Evolutionary conservation across 2,329 filamentous ascomycete genomes (phyloP).

Genomic region (Epichloe gansuensis): DNA sequence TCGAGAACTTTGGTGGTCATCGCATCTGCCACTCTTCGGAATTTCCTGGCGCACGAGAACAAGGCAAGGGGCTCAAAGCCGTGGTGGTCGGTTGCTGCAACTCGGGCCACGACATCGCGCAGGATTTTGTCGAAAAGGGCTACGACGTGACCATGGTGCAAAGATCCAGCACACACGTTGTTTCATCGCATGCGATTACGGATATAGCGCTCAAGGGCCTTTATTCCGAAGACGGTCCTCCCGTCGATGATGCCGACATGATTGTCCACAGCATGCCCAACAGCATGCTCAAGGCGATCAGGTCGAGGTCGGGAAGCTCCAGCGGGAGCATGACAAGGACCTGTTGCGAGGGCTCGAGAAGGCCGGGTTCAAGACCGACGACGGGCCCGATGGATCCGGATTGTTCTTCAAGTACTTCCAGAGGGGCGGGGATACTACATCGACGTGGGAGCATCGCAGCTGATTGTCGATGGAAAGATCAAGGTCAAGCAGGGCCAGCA

Average conservation of each 20-base stretch:
- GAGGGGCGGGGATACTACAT: slow-evolving; percentile 61
- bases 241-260: slow-evolving; percentile 55
- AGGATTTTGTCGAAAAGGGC: slow-evolving; percentile 55
- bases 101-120: slow-evolving; percentile 56
- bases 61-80: slow-evolving; percentile 43
- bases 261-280: slow-evolving; percentile 44
- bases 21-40: slow-evolving; percentile 51
- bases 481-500: slow-evolving; percentile 48
- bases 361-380: slow-evolving; percentile 50
- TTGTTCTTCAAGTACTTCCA: slow-evolving; percentile 52
- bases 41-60: slow-evolving; percentile 38
- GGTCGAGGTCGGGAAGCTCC: slow-evolving; percentile 24
- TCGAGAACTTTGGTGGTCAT: slow-evolving; percentile 44
- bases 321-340: slow-evolving; percentile 25
- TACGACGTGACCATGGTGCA: slow-evolving; percentile 60
- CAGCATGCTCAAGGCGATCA: slow-evolving; percentile 50
- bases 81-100: slow-evolving; percentile 58
- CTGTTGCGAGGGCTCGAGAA: slow-evolving; percentile 33
- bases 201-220: slow-evolving; percentile 40
- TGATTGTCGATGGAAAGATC: slow-evolving; percentile 53
- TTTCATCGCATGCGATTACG: slow-evolving; percentile 41
- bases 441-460: slow-evolving; percentile 49
- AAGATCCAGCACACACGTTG: slow-evolving; percentile 51
- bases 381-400: slow-evolving; percentile 43
- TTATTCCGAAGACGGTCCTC: slow-evolving; percentile 40